A percentile compares a stretch with the other conserved stretches of the same genome.
Evolutionary conservation across 176 grass and related monocot species (phyloP).

Genomic region (Sorghum bicolor): DNA sequence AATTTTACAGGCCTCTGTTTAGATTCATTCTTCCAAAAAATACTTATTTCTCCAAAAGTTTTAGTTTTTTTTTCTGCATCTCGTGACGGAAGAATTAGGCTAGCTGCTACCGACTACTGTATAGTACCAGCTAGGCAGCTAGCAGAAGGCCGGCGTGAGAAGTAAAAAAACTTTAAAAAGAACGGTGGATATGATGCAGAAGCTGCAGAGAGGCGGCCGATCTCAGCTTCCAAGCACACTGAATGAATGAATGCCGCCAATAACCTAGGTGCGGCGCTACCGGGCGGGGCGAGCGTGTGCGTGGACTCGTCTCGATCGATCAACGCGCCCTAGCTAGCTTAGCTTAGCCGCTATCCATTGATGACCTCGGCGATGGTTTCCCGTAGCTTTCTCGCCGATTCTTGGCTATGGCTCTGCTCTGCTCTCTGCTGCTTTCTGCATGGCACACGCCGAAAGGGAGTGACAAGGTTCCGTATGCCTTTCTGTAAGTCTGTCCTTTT

Average conservation of each 20-base stretch:
- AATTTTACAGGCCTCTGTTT: too few relatives aligned
- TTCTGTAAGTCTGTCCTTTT: not conserved
- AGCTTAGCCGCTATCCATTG: not conserved
- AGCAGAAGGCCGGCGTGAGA: not conserved
- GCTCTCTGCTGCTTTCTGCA: conserved; percentile 6
- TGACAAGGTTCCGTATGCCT: not conserved
- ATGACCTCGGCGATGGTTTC: not conserved
- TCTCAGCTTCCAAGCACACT: not conserved
- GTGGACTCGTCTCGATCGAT: not conserved
- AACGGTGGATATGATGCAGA: not conserved
- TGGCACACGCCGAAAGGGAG: not conserved
- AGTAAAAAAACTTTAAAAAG: not conserved
- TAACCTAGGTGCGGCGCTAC: not conserved
- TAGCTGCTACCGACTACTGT: not conserved
- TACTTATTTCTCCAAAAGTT: too few relatives aligned
- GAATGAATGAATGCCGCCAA: not conserved
- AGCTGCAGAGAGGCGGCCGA: not conserved
- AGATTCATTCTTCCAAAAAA: too few relatives aligned
- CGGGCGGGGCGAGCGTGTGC: too few relatives aligned
- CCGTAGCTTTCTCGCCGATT: conserved; percentile 26
- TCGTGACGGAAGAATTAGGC: not conserved
- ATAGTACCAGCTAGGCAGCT: not conserved
- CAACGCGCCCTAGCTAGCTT: not conserved
- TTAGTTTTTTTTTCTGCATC: too few relatives aligned
- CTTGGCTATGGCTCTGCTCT: not conserved